A percentile compares a stretch with the other conserved stretches of the same genome.
phyloP scores from a whole-genome alignment of 345 rosid genomes.

The Nasturtium officinale region DNA sequence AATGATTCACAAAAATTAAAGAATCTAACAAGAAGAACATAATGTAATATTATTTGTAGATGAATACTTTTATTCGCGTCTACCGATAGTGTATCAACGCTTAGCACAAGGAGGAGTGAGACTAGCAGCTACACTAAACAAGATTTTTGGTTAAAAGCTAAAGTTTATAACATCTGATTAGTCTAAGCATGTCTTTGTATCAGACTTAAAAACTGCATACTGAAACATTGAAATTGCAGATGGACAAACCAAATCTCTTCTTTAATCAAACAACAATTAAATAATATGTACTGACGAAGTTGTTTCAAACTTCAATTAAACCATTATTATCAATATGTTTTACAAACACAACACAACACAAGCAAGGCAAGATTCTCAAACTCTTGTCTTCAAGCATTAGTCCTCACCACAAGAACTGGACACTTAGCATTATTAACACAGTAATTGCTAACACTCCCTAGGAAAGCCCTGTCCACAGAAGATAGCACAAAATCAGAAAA shows the following conservation, averaged over 20 bases:
- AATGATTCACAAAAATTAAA: neutral
- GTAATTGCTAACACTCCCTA: slow-evolving; percentile 58
- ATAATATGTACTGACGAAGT: slow-evolving; percentile 17
- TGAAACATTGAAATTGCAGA: slow-evolving; percentile 6
- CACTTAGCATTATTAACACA: slow-evolving; percentile 56
- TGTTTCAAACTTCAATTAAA: neutral
- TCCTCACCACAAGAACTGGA: slow-evolving; percentile 61
- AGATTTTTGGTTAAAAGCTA: slow-evolving; percentile 50
- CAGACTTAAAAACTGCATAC: neutral
- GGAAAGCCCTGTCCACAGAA: slow-evolving; percentile 39
- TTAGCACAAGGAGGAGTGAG: slow-evolving; percentile 90
- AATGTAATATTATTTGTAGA: slow-evolving; percentile 48
- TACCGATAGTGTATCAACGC: slow-evolving; percentile 61
- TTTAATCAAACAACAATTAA: slow-evolving; percentile 13
- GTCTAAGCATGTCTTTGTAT: neutral
- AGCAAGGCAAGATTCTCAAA: neutral
- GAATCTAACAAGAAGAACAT: slow-evolving; percentile 12
- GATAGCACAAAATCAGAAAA: neutral
- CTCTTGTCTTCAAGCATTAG: slow-evolving; percentile 19
- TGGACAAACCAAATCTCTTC: neutral
- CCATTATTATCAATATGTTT: slow-evolving; percentile 20
- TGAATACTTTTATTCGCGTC: slow-evolving; percentile 73
- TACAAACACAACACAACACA: slow-evolving; percentile 28
- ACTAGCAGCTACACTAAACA: slow-evolving; percentile 81
- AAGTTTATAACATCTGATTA: neutral